These are phyloP conservation scores for Rhynchospora pubera DNA, from an alignment of 176 grass and related monocot genomes.

Conservation along the genomic window DNA sequence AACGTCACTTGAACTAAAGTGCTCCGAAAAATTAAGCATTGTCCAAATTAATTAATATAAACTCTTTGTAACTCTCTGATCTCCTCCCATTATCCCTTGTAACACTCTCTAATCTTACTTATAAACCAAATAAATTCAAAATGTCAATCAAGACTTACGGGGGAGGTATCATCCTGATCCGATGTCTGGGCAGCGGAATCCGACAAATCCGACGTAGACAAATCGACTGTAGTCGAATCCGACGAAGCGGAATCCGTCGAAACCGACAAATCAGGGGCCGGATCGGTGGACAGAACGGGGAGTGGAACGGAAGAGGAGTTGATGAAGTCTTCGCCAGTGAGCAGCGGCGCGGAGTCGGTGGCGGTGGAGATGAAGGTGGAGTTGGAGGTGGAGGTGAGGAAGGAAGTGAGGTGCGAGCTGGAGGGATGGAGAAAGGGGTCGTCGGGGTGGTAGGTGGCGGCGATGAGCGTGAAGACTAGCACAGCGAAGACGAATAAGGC, in stretches of 20 bases:
- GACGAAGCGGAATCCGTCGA: slow-evolving; percentile 29
- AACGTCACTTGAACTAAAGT: background rate
- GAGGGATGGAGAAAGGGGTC: slow-evolving; percentile 82
- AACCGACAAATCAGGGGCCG: background rate
- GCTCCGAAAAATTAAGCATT: background rate
- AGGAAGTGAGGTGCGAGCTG: slow-evolving; percentile 64
- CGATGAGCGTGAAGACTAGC: slow-evolving; percentile 83
- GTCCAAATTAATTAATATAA: background rate
- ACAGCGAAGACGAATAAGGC: slow-evolving; percentile 81
- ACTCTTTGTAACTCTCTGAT: background rate
- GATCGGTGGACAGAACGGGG: slow-evolving; percentile 25
- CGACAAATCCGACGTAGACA: background rate
- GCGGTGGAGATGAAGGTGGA: slow-evolving; percentile 71
- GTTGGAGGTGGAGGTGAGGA: slow-evolving; percentile 66
- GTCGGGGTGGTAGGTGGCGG: slow-evolving; percentile 74
- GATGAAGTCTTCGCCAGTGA: slow-evolving; percentile 96
- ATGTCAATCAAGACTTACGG: slow-evolving; percentile 28
- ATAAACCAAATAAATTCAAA: background rate
- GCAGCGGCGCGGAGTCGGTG: slow-evolving; percentile 61
- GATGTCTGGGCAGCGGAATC: slow-evolving; percentile 12
- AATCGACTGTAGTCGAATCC: background rate
- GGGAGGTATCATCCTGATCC: background rate
- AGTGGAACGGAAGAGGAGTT: slow-evolving; percentile 49
- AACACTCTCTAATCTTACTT: background rate
- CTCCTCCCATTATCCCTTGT: background rate